Evolutionary conservation across 2,329 filamentous ascomycete genomes (phyloP).

Genomic region (Dothideomycetes sp.): DNA sequence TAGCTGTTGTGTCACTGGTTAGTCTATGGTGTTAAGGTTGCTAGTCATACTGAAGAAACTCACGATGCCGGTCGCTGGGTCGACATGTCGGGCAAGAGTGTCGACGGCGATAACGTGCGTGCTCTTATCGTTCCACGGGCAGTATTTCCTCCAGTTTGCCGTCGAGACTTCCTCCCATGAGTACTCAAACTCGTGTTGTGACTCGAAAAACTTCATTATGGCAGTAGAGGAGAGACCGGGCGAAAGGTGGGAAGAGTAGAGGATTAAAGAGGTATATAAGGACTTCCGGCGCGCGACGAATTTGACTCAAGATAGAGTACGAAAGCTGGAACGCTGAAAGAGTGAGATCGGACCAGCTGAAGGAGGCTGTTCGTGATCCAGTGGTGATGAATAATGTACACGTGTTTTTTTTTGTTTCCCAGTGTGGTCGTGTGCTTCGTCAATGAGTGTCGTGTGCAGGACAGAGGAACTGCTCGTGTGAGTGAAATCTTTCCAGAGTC

Average conservation of each 20-base stretch:
- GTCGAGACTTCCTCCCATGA: slow-evolving; percentile 97
- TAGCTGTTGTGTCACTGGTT: slow-evolving; percentile 35
- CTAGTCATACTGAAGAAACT: slow-evolving; percentile 20
- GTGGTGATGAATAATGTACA: neutral
- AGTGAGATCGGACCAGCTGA: neutral
- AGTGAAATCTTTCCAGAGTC: neutral
- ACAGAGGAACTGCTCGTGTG: neutral
- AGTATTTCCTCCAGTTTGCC: slow-evolving; percentile 98
- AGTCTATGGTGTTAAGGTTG: slow-evolving; percentile 9
- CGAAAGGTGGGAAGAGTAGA: neutral
- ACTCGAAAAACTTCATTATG: slow-evolving; percentile 98
- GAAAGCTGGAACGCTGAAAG: neutral
- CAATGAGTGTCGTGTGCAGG: neutral
- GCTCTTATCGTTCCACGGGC: slow-evolving; percentile 97
- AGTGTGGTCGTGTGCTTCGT: neutral
- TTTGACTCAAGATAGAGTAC: neutral
- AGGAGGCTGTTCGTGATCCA: neutral
- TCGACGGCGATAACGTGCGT: slow-evolving; percentile 94
- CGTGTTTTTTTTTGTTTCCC: neutral
- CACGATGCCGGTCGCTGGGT: slow-evolving; percentile 55
- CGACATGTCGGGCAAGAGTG: slow-evolving; percentile 65
- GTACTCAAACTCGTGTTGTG: slow-evolving; percentile 84
- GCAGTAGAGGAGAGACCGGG: too few relatives aligned
- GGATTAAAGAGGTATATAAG: neutral
- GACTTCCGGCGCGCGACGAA: neutral